These are phyloP conservation scores for Ascochyta rabiei DNA, from an alignment of 2,329 filamentous ascomycete genomes.

Conservation along the genomic window DNA sequence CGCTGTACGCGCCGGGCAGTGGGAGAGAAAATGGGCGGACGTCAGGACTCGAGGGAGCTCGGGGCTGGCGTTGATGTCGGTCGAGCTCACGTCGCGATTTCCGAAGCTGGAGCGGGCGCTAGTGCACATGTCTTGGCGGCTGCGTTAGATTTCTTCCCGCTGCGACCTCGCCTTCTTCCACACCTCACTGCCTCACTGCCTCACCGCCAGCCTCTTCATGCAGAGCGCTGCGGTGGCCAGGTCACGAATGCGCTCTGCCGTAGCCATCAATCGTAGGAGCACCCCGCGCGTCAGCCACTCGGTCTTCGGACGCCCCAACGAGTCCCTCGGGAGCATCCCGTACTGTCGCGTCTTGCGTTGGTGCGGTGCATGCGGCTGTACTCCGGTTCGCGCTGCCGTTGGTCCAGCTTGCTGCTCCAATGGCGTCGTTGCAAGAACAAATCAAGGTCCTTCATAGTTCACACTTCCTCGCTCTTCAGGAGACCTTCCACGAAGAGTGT, in stretches of 20 bases:
- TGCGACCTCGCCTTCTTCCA: neutral
- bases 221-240: neutral
- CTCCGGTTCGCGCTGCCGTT: constrained; percentile 43
- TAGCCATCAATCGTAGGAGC: constrained; percentile 16
- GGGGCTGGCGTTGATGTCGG: constrained; percentile 3
- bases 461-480: constrained; percentile 56
- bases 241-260: neutral
- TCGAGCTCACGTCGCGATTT: constrained; percentile 21
- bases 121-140: constrained; percentile 26
- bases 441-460: constrained; percentile 61
- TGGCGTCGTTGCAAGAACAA: constrained; percentile 54
- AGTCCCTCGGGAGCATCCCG: constrained; percentile 55
- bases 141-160: constrained; percentile 20
- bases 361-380: constrained; percentile 51
- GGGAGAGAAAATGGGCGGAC: neutral
- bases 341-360: constrained; percentile 56
- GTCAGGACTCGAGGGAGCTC: neutral
- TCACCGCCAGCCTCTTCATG: constrained; percentile 3
- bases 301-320: constrained; percentile 49
- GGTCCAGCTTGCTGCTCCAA: constrained; percentile 18
- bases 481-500: constrained; percentile 53
- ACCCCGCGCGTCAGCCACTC: constrained; percentile 55
- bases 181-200: neutral
- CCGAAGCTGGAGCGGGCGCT: constrained; percentile 23
- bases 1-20: neutral